Percentiles rank a stretch among this genome's conserved stretches.
phyloP scores from a whole-genome alignment of 225 moss, liverwort and hornwort genomes.

The Lunularia cruciata region DNA sequence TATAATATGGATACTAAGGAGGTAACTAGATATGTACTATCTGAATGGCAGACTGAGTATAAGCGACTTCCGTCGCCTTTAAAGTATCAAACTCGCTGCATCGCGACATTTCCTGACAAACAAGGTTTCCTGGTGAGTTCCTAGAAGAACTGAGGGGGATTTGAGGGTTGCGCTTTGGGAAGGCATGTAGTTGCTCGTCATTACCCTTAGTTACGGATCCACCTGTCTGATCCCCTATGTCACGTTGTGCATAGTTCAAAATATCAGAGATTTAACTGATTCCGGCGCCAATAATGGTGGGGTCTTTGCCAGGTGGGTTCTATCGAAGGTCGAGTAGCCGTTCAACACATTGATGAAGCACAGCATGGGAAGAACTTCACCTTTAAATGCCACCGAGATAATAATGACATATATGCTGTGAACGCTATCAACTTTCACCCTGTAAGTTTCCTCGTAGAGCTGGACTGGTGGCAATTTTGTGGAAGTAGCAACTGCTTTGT shows the following conservation, averaged over 20 bases:
- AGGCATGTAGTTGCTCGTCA: too few species aligned
- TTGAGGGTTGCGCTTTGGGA: too few species aligned
- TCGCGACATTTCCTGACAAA: slow-evolving; percentile 92
- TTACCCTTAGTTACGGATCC: too few species aligned
- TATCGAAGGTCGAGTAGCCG: slow-evolving; percentile 96
- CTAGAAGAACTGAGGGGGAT: background rate
- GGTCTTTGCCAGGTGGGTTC: slow-evolving; percentile 69
- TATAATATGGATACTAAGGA: background rate
- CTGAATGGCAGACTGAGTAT: slow-evolving; percentile 69
- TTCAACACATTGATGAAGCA: slow-evolving; percentile 97
- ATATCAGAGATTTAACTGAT: too few species aligned
- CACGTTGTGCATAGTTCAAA: too few species aligned
- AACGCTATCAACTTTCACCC: slow-evolving; percentile 99
- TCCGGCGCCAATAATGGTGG: background rate
- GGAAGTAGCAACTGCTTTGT: background rate
- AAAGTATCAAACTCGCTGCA: slow-evolving; percentile 95
- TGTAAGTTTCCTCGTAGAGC: slow-evolving; percentile 57
- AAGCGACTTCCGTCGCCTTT: slow-evolving; percentile 85
- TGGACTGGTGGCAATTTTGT: too few species aligned
- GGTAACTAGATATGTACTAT: background rate
- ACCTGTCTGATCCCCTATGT: too few species aligned
- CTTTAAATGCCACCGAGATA: slow-evolving; percentile 98
- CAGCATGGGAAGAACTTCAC: slow-evolving; percentile 95
- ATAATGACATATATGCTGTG: slow-evolving; percentile 96
- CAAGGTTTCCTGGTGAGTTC: slow-evolving; percentile 74